Conservation (phyloP, 768 basidiomycete species). For the Rubroboletus satanas region DNA sequence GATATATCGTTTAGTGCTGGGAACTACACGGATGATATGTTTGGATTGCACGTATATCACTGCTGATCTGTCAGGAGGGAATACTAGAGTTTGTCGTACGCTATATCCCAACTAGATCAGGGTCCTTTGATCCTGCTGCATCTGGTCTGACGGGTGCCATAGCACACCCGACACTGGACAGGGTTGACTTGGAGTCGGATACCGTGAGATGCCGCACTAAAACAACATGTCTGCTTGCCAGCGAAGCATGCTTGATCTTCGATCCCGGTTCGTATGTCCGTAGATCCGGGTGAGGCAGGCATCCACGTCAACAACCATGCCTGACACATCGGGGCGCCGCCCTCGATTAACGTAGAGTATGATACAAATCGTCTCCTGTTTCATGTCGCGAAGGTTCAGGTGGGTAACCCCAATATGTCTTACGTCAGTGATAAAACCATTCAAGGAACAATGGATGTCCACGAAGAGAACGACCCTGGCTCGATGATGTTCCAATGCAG, state of each 20-base stretch:
- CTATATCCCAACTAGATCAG: neutral
- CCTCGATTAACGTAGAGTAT: neutral
- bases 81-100: neutral
- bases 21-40: slow-evolving; percentile 1
- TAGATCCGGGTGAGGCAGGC: neutral
- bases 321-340: neutral
- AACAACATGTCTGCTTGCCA: neutral
- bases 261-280: neutral
- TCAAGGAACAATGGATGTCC: neutral
- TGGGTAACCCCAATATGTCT: neutral
- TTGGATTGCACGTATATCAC: slow-evolving; percentile 1
- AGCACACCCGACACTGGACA: neutral
- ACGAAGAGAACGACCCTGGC: neutral
- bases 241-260: neutral
- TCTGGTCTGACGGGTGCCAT: neutral
- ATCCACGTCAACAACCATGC: neutral
- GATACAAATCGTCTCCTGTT: neutral
- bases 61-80: neutral
- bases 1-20: neutral
- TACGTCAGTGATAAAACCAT: neutral
- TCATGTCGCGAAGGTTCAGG: neutral
- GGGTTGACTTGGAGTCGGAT: neutral
- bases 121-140: neutral
- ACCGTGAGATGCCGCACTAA: neutral
- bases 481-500: neutral